These are phyloP conservation scores for Westerdykella aurantiaca DNA, from an alignment of 2,329 filamentous ascomycete species.

Conservation along the genomic window DNA sequence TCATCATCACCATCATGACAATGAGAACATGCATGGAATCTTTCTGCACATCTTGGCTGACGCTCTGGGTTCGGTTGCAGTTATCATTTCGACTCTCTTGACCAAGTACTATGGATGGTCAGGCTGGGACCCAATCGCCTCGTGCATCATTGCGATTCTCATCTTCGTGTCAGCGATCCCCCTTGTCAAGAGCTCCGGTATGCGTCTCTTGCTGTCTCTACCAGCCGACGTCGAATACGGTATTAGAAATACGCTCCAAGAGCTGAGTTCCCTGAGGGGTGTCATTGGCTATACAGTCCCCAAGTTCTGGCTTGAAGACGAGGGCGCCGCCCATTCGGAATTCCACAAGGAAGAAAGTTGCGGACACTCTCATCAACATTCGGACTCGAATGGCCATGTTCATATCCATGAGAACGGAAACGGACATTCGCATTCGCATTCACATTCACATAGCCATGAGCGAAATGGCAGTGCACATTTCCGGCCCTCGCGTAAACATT, in stretches of 20 bases:
- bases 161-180: constrained; percentile 92
- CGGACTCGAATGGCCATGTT: constrained; percentile 24
- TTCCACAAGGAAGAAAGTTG: constrained; percentile 36
- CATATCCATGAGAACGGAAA: constrained; percentile 23
- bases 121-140: constrained; percentile 91
- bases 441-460: constrained; percentile 34
- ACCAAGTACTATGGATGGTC: constrained; percentile 86
- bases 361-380: too few species aligned
- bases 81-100: constrained; percentile 83
- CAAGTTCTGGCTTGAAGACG: constrained; percentile 87
- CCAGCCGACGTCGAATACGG: constrained; percentile 82
- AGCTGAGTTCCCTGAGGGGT: constrained; percentile 73
- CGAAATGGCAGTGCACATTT: constrained; percentile 12
- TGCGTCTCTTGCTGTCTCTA: constrained; percentile 74
- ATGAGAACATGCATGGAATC: constrained; percentile 98
- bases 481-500: constrained; percentile 7
- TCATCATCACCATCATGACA: constrained; percentile 64
- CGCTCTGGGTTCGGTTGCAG: constrained; percentile 86
- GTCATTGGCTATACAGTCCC: constrained; percentile 82
- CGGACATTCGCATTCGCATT: constrained; percentile 20
- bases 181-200: constrained; percentile 77
- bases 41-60: constrained; percentile 94
- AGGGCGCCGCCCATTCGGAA: constrained; percentile 38
- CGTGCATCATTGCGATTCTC: constrained; percentile 84
- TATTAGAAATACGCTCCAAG: constrained; percentile 77